Base-by-base conservation (phyloP, 768 basidiomycete genomes). In the Tulasnella sp. region DNA sequence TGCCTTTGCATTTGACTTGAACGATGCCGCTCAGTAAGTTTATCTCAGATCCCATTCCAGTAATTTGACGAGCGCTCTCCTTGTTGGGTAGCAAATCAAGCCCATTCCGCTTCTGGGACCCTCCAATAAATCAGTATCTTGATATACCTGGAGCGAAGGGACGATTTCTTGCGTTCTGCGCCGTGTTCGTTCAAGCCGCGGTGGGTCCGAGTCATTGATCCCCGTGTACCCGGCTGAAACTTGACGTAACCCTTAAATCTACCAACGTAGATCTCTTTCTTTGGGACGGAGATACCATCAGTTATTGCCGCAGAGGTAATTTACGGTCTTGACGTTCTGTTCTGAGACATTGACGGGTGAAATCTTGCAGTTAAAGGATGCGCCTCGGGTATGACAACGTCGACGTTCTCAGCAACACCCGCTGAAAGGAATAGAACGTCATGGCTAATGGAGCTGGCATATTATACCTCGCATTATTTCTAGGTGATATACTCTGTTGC, bases 291-390 rank as follows among this genome's bases (percentile, higher is more conserved):
- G 36, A 74, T 77, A 5, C 34, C 72, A 0, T 36, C 52, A 0
- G 36, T 75, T 14, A 36, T 71, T 14, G 76, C 76, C 29, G 71
- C 22, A 38, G 76, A 77, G 76, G 76, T 74, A 19, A 67, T 17
- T 58, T n/a, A 8, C 14, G 15, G 12, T 58, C 54, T 58, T 58
- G 54, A 4, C 22, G 5, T 58, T 17, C n/a, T 58, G 7, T 25
- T 58, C 54, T n/a, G 3, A 22, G 6, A 0, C 25, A 29, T 58
- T 70, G 3, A 37, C 17, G 17, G 7, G 8, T 70, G 9, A 25
- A 42, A 3, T 19, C 8, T 17, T 3, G 8, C 38, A 71, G 70
- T 17, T 71, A 17, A 71, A 71, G 70, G 70, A 71, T 40, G 70
- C 70, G 6, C 70, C 70, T 29, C 70, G 70, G 9, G 70, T 71